Percentiles rank a stretch among this genome's conserved stretches.
These are phyloP conservation scores for Epichloe amarillans DNA, from an alignment of 2,329 filamentous ascomycete genomes.

Conservation along the genomic window DNA sequence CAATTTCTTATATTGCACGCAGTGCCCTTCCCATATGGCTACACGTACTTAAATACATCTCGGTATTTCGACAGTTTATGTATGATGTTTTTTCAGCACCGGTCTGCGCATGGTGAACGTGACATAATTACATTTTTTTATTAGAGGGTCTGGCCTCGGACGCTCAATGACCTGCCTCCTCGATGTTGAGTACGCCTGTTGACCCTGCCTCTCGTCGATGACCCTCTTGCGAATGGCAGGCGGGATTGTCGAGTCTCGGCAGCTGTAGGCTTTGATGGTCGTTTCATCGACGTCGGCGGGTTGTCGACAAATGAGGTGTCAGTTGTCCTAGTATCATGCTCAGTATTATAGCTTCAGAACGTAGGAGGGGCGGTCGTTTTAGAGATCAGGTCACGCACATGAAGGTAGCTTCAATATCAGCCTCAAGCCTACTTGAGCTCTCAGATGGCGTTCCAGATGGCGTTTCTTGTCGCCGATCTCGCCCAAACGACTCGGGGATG, in stretches of 20 bases:
- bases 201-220: constrained; percentile 19
- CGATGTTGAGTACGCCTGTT: constrained; percentile 21
- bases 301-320: constrained; percentile 88
- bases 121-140: constrained; percentile 16
- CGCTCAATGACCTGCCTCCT: constrained; percentile 31
- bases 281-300: constrained; percentile 44
- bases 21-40: neutral
- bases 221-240: constrained; percentile 31
- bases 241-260: constrained; percentile 32
- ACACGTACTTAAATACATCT: neutral
- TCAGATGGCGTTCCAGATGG: constrained; percentile 26
- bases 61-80: neutral
- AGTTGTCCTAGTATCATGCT: constrained; percentile 50
- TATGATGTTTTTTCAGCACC: neutral
- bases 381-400: constrained; percentile 41
- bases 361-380: neutral
- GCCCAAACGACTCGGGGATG: constrained; percentile 67
- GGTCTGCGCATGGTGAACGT: neutral
- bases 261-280: constrained; percentile 31
- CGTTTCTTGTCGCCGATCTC: constrained; percentile 45
- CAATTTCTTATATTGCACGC: neutral
- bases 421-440: constrained; percentile 17
- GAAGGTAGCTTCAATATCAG: constrained; percentile 67
- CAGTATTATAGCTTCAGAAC: constrained; percentile 6
- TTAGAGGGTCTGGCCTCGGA: constrained; percentile 31